Percentiles rank a stretch among this genome's conserved stretches.
phyloP scores from a whole-genome alignment of 2,329 filamentous ascomycete species.

The Colletotrichum euphorbiae region DNA sequence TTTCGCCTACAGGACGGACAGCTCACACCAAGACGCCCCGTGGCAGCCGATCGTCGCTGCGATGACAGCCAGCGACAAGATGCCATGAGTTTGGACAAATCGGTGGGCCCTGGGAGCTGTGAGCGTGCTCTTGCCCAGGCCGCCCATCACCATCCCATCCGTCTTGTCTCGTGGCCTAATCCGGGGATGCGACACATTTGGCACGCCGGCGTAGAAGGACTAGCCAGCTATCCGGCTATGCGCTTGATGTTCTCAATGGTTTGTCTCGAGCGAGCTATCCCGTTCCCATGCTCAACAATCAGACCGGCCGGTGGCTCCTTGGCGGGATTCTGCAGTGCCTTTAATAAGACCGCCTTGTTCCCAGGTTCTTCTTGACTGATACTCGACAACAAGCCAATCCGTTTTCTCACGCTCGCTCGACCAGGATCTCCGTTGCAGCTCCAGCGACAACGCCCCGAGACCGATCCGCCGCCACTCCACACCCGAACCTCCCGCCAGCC shows the following conservation, averaged over 20 bases:
- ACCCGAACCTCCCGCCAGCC: not conserved
- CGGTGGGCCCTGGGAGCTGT: not conserved
- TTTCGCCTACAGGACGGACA: not conserved
- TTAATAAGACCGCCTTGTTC: slow-evolving; percentile 16
- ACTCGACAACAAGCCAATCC: not conserved
- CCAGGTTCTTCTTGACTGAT: not conserved
- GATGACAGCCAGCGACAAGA: slow-evolving; percentile 2
- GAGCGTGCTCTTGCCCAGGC: not conserved
- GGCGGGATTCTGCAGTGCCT: not conserved
- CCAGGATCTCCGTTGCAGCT: not conserved
- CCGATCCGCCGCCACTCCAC: not conserved
- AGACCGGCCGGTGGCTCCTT: not conserved
- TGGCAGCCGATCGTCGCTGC: slow-evolving; percentile 7
- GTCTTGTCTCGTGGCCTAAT: slow-evolving; percentile 13
- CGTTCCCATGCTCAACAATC: slow-evolving; percentile 1
- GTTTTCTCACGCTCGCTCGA: slow-evolving; percentile 1
- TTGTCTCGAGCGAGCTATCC: not conserved
- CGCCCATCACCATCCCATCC: slow-evolving; percentile 9
- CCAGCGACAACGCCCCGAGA: not conserved
- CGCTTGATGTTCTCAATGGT: not conserved
- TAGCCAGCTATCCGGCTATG: slow-evolving; percentile 1
- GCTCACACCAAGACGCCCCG: slow-evolving; percentile 6
- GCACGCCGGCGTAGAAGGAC: not conserved
- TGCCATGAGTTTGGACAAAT: not conserved
- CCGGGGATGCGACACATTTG: slow-evolving; percentile 26